phyloP scores from a whole-genome alignment of 192 early-diverging fungal species.

The Backusella circina region DNA sequence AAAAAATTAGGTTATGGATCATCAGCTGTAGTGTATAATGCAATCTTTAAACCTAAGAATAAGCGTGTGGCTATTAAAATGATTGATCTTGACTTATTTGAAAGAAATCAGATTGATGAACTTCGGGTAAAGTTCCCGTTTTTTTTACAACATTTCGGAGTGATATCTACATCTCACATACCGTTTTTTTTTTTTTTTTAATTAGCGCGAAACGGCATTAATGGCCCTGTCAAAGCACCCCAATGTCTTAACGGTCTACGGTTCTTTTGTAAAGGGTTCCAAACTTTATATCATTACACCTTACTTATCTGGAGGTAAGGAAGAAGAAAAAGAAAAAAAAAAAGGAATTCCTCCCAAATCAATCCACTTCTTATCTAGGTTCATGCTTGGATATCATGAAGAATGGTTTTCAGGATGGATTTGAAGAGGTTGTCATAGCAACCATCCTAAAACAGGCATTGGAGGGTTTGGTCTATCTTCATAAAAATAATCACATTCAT shows the following conservation, averaged over 20 bases:
- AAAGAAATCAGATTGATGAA: conserved; percentile 89
- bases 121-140: conserved; percentile 52
- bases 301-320: conserved; percentile 59
- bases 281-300: conserved; percentile 85
- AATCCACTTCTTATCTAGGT: conserved; percentile 46
- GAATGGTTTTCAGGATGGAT: conserved; percentile 69
- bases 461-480: conserved; percentile 62
- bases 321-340: background rate
- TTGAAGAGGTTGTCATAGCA: conserved; percentile 77
- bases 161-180: background rate
- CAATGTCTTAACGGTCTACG: conserved; percentile 77
- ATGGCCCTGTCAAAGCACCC: conserved; percentile 85
- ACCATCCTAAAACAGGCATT: conserved; percentile 78
- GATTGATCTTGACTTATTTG: conserved; percentile 88
- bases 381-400: conserved; percentile 90
- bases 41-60: conserved; percentile 66
- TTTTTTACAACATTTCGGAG: background rate
- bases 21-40: conserved; percentile 80
- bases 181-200: background rate
- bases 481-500: conserved; percentile 64
- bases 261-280: conserved; percentile 77
- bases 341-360: background rate
- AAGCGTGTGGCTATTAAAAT: conserved; percentile 80
- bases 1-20: conserved; percentile 70
- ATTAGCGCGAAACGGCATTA: conserved; percentile 76